Percentiles rank a stretch among this genome's conserved stretches.
Evolutionary conservation across 1,284 basidiomycete species (phyloP).

Genomic region (Marasmius tenuissimus): DNA sequence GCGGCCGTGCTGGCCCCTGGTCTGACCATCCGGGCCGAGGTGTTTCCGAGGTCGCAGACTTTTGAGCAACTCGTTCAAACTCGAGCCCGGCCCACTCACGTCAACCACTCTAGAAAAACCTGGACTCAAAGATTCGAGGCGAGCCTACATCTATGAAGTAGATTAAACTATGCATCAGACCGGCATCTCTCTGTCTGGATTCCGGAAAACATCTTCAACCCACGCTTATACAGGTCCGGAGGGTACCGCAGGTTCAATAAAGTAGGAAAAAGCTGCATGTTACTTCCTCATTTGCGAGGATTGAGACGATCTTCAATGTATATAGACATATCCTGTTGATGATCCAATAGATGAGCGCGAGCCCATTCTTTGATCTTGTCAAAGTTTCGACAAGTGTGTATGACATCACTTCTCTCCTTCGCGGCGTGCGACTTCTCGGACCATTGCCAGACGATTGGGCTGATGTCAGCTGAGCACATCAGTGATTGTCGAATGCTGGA

Average conservation of each 20-base stretch:
- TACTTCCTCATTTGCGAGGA: background rate
- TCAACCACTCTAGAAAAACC: no score
- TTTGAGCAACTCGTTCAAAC: no score
- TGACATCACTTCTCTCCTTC: constrained; percentile 20
- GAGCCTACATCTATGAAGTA: no score
- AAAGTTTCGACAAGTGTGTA: constrained; percentile 23
- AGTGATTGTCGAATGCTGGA: constrained; percentile 14
- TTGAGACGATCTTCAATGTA: constrained; percentile 21
- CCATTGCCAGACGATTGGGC: constrained; percentile 26
- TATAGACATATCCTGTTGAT: constrained; percentile 23
- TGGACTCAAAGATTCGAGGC: no score
- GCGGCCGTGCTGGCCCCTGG: no score
- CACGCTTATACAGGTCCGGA: no score
- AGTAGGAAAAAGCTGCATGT: background rate
- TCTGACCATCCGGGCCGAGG: no score
- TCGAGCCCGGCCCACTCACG: no score
- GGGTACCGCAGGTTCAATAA: background rate
- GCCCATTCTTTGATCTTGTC: constrained; percentile 19
- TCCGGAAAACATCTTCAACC: no score
- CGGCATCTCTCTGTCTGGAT: no score
- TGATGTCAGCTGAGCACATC: constrained; percentile 20
- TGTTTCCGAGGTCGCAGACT: no score
- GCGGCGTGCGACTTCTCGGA: constrained; percentile 19
- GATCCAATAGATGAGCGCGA: constrained; percentile 16
- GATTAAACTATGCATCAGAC: no score